These are phyloP conservation scores for Talaromyces sp. DNA, from an alignment of 2,329 filamentous ascomycete species.

Conservation along the genomic window DNA sequence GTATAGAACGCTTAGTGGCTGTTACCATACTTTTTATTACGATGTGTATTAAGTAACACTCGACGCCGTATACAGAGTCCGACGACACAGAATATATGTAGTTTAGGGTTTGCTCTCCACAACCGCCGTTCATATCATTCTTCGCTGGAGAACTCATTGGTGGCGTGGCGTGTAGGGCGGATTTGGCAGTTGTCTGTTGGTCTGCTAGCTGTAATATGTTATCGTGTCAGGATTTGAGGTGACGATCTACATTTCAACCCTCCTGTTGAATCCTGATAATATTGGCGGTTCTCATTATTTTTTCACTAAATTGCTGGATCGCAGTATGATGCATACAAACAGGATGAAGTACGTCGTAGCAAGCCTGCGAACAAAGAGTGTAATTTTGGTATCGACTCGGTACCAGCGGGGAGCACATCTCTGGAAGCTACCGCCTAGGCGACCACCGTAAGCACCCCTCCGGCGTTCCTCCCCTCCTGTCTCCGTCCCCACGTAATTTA, in stretches of 20 bases:
- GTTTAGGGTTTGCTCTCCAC: background rate
- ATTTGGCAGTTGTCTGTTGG: background rate
- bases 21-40: background rate
- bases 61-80: background rate
- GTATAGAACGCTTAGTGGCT: background rate
- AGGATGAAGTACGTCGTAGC: background rate
- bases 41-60: background rate
- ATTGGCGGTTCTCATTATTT: background rate
- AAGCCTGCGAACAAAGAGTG: background rate
- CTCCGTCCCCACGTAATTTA: slow-evolving; percentile 18
- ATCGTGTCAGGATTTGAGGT: background rate
- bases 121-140: background rate
- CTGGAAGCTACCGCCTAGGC: slow-evolving; percentile 5
- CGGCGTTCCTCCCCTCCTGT: background rate
- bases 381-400: background rate
- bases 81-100: background rate
- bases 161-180: background rate
- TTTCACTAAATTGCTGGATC: background rate
- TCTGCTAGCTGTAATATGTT: background rate
- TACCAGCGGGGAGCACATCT: background rate
- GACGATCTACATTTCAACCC: background rate
- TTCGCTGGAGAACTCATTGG: background rate
- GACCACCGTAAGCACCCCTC: slow-evolving; percentile 1
- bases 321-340: background rate
- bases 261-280: background rate